phyloP scores from a whole-genome alignment of 345 rosid species.

The Populus euphratica region DNA sequence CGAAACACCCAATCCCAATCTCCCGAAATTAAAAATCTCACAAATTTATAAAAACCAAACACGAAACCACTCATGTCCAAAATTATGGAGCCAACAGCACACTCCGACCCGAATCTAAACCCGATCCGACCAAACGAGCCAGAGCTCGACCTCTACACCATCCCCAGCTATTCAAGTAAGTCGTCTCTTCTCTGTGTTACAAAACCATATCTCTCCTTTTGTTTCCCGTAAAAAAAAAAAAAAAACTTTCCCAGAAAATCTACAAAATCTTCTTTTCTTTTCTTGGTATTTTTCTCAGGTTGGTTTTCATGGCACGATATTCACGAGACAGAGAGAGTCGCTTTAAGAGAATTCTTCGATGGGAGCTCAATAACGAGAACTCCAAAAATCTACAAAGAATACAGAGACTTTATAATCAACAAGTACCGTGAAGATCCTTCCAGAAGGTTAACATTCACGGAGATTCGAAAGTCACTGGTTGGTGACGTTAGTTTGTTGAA shows the following conservation, averaged over 20 bases:
- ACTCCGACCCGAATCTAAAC: constrained; percentile 38
- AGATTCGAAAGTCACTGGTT: constrained; percentile 66
- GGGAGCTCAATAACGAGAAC: constrained; percentile 82
- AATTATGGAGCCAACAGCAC: constrained; percentile 24
- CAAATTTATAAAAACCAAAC: not conserved
- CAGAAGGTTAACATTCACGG: constrained; percentile 67
- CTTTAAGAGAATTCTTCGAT: constrained; percentile 72
- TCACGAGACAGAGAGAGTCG: constrained; percentile 75
- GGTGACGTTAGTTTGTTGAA: constrained; percentile 78
- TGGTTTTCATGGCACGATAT: constrained; percentile 95
- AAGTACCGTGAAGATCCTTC: constrained; percentile 80
- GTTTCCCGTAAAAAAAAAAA: constrained; percentile 6
- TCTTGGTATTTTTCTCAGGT: constrained; percentile 31
- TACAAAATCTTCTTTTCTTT: not conserved
- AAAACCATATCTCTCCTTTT: not conserved
- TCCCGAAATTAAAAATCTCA: no score
- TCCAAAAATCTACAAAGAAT: constrained; percentile 88
- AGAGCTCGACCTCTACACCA: constrained; percentile 67
- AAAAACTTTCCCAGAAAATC: not conserved
- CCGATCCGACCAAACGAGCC: constrained; percentile 38
- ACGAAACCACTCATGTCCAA: not conserved
- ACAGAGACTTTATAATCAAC: constrained; percentile 84
- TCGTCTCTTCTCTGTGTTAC: constrained; percentile 5
- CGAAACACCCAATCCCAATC: no score
- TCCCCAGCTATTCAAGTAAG: constrained; percentile 71